Evolutionary conservation across 768 basidiomycete genomes (phyloP).

Genomic region (Lactifluus pinguis): DNA sequence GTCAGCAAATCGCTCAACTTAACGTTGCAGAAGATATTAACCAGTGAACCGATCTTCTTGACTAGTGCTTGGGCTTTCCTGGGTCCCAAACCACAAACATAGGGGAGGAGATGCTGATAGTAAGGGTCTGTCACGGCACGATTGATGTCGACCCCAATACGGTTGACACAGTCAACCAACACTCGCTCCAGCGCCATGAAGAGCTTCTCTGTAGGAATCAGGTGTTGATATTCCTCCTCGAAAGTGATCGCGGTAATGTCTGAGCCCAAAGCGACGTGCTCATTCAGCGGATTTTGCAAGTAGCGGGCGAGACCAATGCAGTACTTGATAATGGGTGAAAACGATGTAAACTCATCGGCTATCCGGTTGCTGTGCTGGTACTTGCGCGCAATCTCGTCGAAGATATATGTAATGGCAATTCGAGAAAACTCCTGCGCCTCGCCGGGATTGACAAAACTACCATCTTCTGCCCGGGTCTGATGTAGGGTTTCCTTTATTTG

Average conservation of each 20-base stretch:
- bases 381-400: slow-evolving; percentile 87
- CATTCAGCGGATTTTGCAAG: slow-evolving; percentile 87
- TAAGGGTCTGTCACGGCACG: slow-evolving; percentile 82
- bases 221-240: slow-evolving; percentile 77
- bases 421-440: slow-evolving; percentile 33
- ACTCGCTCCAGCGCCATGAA: slow-evolving; percentile 73
- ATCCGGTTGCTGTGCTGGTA: slow-evolving; percentile 89
- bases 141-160: slow-evolving; percentile 94
- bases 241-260: slow-evolving; percentile 81
- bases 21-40: slow-evolving; percentile 30
- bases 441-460: slow-evolving; percentile 8
- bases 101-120: slow-evolving; percentile 81
- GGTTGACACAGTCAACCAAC: slow-evolving; percentile 84
- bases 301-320: slow-evolving; percentile 92
- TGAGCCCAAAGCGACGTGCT: slow-evolving; percentile 81
- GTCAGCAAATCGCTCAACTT: not conserved
- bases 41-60: slow-evolving; percentile 69
- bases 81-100: slow-evolving; percentile 88
- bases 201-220: slow-evolving; percentile 81
- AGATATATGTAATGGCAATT: slow-evolving; percentile 73
- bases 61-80: slow-evolving; percentile 83
- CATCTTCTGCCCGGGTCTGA: slow-evolving; percentile 3
- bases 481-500: slow-evolving; percentile 51
- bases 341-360: slow-evolving; percentile 68
- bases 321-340: slow-evolving; percentile 77